These are phyloP conservation scores for Blastobotrys arbuscula DNA, from an alignment of 1,139 yeast genomes.

Conservation along the genomic window DNA sequence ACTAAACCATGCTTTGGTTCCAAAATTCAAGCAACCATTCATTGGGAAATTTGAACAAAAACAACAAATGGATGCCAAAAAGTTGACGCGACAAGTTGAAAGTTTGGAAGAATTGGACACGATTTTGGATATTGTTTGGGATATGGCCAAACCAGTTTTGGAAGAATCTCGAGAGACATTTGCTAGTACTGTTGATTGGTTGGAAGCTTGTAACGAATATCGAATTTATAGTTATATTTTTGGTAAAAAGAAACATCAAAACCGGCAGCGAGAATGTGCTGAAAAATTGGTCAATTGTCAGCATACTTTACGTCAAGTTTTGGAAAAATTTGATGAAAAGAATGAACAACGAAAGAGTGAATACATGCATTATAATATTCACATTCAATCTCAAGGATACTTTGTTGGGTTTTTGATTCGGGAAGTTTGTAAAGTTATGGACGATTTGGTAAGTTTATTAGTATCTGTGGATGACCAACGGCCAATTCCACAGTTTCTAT, in stretches of 20 bases:
- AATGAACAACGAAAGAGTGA: too few relatives aligned
- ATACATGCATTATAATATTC: neutral
- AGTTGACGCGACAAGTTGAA: slow-evolving; percentile 6
- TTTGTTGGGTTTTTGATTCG: slow-evolving; percentile 19
- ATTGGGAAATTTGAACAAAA: slow-evolving; percentile 8
- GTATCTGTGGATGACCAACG: slow-evolving; percentile 17
- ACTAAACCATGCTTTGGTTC: neutral
- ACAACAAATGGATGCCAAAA: slow-evolving; percentile 1
- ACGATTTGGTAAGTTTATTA: slow-evolving; percentile 13
- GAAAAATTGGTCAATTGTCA: neutral
- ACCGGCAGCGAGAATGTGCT: slow-evolving; percentile 1
- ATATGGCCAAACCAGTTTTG: slow-evolving; percentile 14
- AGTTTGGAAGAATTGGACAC: slow-evolving; percentile 21
- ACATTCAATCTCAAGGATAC: slow-evolving; percentile 14
- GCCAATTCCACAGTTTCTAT: slow-evolving; percentile 19
- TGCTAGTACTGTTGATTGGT: slow-evolving; percentile 19
- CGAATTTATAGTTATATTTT: slow-evolving; percentile 11
- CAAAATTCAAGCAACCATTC: neutral
- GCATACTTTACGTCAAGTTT: neutral
- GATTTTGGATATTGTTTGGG: slow-evolving; percentile 15
- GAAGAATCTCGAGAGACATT: slow-evolving; percentile 17
- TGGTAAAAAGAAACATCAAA: neutral
- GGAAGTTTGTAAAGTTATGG: slow-evolving; percentile 7
- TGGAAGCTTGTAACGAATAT: slow-evolving; percentile 20
- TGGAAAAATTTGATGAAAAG: neutral